phyloP scores from a whole-genome alignment of 1,284 basidiomycete genomes.

The Phenoliferia sp. region DNA sequence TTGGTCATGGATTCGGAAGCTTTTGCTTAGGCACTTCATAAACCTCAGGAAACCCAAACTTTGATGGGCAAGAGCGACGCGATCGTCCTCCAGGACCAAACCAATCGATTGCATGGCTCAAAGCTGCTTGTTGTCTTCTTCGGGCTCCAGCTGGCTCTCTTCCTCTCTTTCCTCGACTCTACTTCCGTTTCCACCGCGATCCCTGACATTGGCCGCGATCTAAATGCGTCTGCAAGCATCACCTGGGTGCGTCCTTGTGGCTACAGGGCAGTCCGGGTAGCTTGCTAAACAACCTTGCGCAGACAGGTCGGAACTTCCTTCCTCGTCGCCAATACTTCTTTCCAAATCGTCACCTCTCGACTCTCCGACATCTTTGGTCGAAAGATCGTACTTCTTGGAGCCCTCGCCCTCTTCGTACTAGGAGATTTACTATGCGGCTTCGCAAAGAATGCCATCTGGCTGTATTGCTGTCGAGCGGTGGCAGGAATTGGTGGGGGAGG shows the following conservation, averaged over 20 bases:
- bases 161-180: constrained; percentile 39
- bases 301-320: neutral
- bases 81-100: constrained; percentile 28
- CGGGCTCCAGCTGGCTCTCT: constrained; percentile 37
- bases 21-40: too few species aligned
- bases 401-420: constrained; percentile 34
- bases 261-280: too few species aligned
- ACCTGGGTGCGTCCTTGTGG: constrained; percentile 40
- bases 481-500: constrained; percentile 48
- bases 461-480: constrained; percentile 43
- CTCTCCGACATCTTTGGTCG: constrained; percentile 38
- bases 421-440: constrained; percentile 33
- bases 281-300: too few species aligned
- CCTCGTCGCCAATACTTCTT: constrained; percentile 38
- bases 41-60: too few species aligned
- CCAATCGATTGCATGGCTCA: constrained; percentile 27
- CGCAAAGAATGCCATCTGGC: constrained; percentile 35
- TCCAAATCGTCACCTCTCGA: constrained; percentile 36
- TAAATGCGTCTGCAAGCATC: constrained; percentile 33
- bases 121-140: constrained; percentile 37
- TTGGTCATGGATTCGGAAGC: too few species aligned
- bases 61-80: too few species aligned
- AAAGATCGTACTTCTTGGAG: constrained; percentile 31
- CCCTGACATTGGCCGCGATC: constrained; percentile 34
- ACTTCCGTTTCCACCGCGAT: constrained; percentile 37